A percentile compares a stretch with the other conserved stretches of the same genome.
These are phyloP conservation scores for Penicillium subrubescens DNA, from an alignment of 495 filamentous ascomycete genomes.

Conservation along the genomic window DNA sequence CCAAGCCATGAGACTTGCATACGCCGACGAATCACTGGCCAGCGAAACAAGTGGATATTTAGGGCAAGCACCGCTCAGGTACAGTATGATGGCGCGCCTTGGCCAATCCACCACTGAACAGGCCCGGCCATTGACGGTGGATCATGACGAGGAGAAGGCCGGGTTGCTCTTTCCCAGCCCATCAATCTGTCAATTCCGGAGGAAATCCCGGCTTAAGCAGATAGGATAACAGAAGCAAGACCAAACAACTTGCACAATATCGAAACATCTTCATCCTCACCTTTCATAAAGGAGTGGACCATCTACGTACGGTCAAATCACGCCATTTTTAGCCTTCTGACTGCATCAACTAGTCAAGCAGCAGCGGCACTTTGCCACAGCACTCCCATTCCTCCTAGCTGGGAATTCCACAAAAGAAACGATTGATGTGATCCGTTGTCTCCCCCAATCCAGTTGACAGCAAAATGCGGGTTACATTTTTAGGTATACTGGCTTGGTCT, in stretches of 20 bases:
- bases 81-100: neutral
- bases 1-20: neutral
- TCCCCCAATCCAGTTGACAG: conserved; percentile 4
- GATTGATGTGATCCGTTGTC: conserved; percentile 5
- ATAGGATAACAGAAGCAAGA: neutral
- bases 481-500: conserved; percentile 19
- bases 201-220: neutral
- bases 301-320: conserved; percentile 6
- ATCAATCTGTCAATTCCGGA: neutral
- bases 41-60: neutral
- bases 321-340: conserved; percentile 22
- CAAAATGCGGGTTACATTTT: conserved; percentile 23
- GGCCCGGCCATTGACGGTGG: neutral
- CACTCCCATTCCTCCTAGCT: neutral
- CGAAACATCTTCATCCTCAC: neutral
- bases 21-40: neutral
- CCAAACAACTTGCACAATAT: neutral
- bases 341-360: conserved; percentile 9
- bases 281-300: neutral
- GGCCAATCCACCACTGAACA: neutral
- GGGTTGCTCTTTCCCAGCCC: neutral
- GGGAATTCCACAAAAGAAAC: conserved; percentile 9
- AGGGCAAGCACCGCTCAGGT: neutral
- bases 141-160: neutral
- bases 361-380: neutral